Conservation (phyloP, 495 filamentous ascomycete species). For the Podospora australis region DNA sequence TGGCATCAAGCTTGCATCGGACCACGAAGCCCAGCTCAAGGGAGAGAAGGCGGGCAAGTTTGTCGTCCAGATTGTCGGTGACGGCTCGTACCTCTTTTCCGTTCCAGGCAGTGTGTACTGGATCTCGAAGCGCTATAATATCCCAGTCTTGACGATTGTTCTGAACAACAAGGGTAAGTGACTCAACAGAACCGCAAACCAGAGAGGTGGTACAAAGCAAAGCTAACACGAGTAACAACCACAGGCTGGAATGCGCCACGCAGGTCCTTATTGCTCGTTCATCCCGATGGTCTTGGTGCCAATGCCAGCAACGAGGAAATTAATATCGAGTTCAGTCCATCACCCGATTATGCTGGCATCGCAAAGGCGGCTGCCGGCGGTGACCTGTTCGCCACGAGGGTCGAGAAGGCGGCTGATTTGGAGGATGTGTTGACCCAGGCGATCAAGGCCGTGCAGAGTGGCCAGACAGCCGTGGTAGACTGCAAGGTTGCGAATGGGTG, state of each 20-base stretch:
- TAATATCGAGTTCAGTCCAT: conserved; percentile 81
- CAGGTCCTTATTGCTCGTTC: conserved; percentile 69
- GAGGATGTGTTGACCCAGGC: conserved; percentile 57
- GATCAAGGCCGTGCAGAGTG: conserved; percentile 58
- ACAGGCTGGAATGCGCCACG: conserved; percentile 81
- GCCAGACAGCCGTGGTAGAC: conserved; percentile 62
- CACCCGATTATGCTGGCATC: conserved; percentile 86
- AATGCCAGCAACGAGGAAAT: conserved; percentile 77
- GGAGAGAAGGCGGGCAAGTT: conserved; percentile 64
- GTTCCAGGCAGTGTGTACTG: conserved; percentile 90
- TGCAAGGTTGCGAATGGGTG: conserved; percentile 40
- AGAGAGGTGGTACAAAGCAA: too few species aligned
- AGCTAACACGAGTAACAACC: too few species aligned
- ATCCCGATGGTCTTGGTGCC: conserved; percentile 72
- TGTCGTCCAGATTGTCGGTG: conserved; percentile 87
- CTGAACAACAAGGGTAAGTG: conserved; percentile 78
- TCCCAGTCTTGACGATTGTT: conserved; percentile 85
- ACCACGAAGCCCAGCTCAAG: conserved; percentile 52
- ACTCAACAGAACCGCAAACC: too few species aligned
- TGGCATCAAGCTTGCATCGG: conserved; percentile 81
- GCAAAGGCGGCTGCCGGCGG: conserved; percentile 80
- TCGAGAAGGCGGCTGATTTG: conserved; percentile 56
- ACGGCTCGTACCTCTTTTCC: conserved; percentile 85
- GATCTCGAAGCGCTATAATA: conserved; percentile 79
- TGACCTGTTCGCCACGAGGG: conserved; percentile 55